Conservation (phyloP, 2,329 filamentous ascomycete genomes). For the Penicillium sp. region DNA sequence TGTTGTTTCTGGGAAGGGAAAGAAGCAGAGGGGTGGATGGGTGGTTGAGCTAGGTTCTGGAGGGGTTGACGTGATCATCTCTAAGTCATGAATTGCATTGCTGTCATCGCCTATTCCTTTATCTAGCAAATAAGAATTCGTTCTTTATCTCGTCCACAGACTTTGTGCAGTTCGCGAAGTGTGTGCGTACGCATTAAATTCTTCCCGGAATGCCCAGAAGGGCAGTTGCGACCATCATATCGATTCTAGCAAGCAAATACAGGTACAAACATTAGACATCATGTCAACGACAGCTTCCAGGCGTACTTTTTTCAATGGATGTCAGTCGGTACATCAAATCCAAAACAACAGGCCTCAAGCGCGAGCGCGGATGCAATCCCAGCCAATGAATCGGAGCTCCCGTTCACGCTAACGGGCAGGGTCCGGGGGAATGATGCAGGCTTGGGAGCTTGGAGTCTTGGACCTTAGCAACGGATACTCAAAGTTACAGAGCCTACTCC, state of each 20-base stretch:
- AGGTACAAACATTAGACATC: background rate
- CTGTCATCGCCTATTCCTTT: too few species aligned
- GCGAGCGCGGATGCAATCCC: constrained; percentile 17
- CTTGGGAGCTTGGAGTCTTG: background rate
- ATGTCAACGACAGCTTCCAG: background rate
- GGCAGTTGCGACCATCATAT: background rate
- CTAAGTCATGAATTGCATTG: background rate
- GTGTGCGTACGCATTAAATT: background rate
- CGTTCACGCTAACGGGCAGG: background rate
- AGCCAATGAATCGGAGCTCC: constrained; percentile 14
- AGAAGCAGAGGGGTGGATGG: constrained; percentile 12
- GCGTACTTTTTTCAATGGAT: too few species aligned
- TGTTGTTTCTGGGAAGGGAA: background rate
- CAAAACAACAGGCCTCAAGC: background rate
- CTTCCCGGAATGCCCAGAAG: background rate
- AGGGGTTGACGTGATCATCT: constrained; percentile 5
- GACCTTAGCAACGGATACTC: background rate
- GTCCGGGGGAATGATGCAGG: background rate
- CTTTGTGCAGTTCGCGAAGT: background rate
- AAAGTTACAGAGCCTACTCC: background rate
- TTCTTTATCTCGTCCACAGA: too few species aligned
- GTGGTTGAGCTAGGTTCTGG: constrained; percentile 3
- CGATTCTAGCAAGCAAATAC: background rate
- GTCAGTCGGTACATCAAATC: too few species aligned
- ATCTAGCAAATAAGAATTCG: background rate